These are phyloP conservation scores for Deuterostichococcus epilithicus DNA, from an alignment of 139 green algal species.

Conservation along the genomic window DNA sequence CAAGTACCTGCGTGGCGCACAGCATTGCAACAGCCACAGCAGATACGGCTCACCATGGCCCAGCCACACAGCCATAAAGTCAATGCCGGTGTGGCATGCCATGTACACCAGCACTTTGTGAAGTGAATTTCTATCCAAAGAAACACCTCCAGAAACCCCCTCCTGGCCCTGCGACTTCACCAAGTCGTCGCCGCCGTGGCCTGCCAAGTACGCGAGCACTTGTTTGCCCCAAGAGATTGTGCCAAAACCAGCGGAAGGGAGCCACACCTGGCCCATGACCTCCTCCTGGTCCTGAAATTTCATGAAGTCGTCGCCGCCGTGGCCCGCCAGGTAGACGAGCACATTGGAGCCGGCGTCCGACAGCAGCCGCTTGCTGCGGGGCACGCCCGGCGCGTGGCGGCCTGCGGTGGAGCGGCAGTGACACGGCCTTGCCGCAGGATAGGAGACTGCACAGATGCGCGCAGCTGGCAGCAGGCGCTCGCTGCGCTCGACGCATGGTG, in stretches of 20 bases:
- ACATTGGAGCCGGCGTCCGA: constrained; percentile 74
- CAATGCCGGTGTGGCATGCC: too few species aligned
- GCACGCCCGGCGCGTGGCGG: constrained; percentile 18
- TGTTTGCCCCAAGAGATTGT: neutral
- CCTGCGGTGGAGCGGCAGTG: constrained; percentile 14
- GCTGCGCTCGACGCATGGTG: neutral
- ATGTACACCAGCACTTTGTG: too few species aligned
- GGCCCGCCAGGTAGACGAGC: constrained; percentile 82
- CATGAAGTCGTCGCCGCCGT: constrained; percentile 92
- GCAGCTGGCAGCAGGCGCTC: neutral
- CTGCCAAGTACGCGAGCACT: too few species aligned
- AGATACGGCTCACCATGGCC: too few species aligned
- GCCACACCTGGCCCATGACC: constrained; percentile 58
- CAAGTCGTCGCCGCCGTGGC: too few species aligned
- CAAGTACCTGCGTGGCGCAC: too few species aligned
- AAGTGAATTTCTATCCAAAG: too few species aligned
- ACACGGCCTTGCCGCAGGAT: neutral
- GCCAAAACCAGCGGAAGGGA: constrained; percentile 25
- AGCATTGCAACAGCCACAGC: too few species aligned
- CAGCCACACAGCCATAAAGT: too few species aligned
- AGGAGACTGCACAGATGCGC: neutral
- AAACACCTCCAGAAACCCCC: too few species aligned
- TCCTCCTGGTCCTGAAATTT: constrained; percentile 90
- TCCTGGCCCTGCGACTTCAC: too few species aligned
- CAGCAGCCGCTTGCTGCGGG: constrained; percentile 67